These are phyloP conservation scores for Solanum acaule DNA, from an alignment of 257 asterid genomes.

Conservation along the genomic window DNA sequence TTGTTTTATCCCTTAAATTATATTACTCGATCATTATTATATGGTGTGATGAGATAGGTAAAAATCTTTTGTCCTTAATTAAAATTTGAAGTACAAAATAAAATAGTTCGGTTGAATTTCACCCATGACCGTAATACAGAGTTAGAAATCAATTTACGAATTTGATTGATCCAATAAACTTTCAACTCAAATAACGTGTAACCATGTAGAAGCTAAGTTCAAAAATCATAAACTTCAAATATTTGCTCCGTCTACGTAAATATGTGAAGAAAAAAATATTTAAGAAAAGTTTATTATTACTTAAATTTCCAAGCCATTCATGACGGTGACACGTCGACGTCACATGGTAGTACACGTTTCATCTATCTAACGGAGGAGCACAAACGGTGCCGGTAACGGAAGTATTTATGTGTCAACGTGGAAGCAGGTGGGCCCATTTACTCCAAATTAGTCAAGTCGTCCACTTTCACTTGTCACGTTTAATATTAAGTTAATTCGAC, in stretches of 20 bases:
- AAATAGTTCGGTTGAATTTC: too few relatives aligned
- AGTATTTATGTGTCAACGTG: not conserved
- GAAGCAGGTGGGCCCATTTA: not conserved
- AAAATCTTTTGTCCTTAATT: accelerated
- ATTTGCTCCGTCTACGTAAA: accelerated
- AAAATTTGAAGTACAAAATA: not conserved
- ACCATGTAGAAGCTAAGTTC: not conserved
- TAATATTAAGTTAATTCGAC: not conserved
- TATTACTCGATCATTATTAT: not conserved
- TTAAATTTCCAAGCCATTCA: not conserved
- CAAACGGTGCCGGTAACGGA: slow-evolving; percentile 1
- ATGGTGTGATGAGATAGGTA: not conserved
- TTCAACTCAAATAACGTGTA: not conserved
- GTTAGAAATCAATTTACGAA: too few relatives aligned
- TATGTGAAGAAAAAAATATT: too few relatives aligned
- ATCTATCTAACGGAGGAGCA: slow-evolving; percentile 3
- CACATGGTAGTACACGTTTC: slow-evolving; percentile 28
- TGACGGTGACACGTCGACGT: slow-evolving; percentile 23
- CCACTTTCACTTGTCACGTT: too few relatives aligned
- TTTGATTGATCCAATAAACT: not conserved
- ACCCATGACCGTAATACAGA: accelerated
- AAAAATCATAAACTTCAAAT: not conserved
- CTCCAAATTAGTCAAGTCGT: too few relatives aligned
- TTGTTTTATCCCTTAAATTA: not conserved
- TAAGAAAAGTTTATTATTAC: too few relatives aligned